Evolutionary conservation across 208 protist species (phyloP), one percentile per base, ranked within the genome.

Genomic region (Trypanosoma platydactyli): DNA sequence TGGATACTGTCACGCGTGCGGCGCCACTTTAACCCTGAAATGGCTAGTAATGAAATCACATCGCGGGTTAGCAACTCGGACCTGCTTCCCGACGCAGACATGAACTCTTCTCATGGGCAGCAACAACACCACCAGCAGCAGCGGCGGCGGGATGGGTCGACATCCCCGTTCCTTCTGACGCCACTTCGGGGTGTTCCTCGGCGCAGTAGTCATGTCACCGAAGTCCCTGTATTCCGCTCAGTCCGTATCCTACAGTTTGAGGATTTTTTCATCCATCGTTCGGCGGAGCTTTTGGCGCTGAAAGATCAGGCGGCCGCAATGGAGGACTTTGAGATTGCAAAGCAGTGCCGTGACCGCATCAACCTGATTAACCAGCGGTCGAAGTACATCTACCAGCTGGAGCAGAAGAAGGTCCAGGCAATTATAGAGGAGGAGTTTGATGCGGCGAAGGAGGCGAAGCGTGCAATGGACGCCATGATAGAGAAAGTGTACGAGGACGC

Each of bases 401-500:
- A 94, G 71, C 84, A 92, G 44, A 77, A 89, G 18, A 97, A 97
- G 77, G 86, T 95, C 35, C 80, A 92, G 46, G 86, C 89, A n/a
- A 94, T 97, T 51, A 86, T 94, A 54, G 81, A 92, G 33, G 89
- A 97, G 53, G 77, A 95, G 61, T 97, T 95, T 81, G 90, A 89
- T 15, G 64, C 71, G 11, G 92, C 92, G 15, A 81, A 94, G 63
- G 44, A 80, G 46, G 62, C 79, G 6, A 91, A 92, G 51, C 65
- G 65, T n/a, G 59, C 64, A 53, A 95, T 97, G 81, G 84, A 95
- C 63, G 41, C 65, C 0, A 50, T 94, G 9, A 72, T 92, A 12
- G 76, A 84, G n/a, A 68, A 53, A 4, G 81, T 87, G 1, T 86
- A 83, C 35, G 58, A 55, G 30, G 76, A 87, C 48, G 73, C 76